phyloP scores from a whole-genome alignment of 768 basidiomycete genomes.

The Amanita jacksonii region DNA sequence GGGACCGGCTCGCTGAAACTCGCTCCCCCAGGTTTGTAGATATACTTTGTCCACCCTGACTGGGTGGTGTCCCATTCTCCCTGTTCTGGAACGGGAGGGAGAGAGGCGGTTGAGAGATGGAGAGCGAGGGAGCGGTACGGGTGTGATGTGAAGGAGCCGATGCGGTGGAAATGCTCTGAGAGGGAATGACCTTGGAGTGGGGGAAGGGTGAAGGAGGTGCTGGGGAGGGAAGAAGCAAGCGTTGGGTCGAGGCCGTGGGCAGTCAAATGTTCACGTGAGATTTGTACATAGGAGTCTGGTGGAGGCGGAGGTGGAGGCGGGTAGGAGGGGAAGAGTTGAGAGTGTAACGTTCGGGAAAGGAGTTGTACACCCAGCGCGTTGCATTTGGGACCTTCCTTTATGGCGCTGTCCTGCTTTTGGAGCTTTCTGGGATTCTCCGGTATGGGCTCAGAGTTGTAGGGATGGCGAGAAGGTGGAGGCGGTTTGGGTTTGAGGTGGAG shows the following conservation, averaged over 20 bases:
- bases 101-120: slow-evolving; percentile 35
- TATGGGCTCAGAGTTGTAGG: no score
- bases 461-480: no score
- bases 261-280: slow-evolving; percentile 74
- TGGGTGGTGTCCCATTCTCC: slow-evolving; percentile 25
- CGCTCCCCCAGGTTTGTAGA: slow-evolving; percentile 57
- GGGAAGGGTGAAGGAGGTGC: slow-evolving; percentile 75
- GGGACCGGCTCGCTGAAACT: slow-evolving; percentile 67
- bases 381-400: slow-evolving; percentile 30
- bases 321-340: slow-evolving; percentile 71
- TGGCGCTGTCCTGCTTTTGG: no score
- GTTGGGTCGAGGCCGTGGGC: slow-evolving; percentile 73
- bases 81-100: slow-evolving; percentile 50
- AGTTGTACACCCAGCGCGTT: slow-evolving; percentile 94
- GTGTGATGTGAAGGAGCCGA: slow-evolving; percentile 59
- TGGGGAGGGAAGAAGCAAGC: slow-evolving; percentile 72
- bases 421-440: no score
- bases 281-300: slow-evolving; percentile 44
- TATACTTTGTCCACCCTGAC: slow-evolving; percentile 43
- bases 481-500: no score
- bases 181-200: slow-evolving; percentile 72
- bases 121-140: slow-evolving; percentile 73
- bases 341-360: slow-evolving; percentile 70
- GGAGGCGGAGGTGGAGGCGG: slow-evolving; percentile 8
- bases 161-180: slow-evolving; percentile 80